Percentiles rank a stretch among this genome's conserved stretches.
Evolutionary conservation across 2,329 filamentous ascomycete species (phyloP).

Genomic region (Tolypocladium capitatum): DNA sequence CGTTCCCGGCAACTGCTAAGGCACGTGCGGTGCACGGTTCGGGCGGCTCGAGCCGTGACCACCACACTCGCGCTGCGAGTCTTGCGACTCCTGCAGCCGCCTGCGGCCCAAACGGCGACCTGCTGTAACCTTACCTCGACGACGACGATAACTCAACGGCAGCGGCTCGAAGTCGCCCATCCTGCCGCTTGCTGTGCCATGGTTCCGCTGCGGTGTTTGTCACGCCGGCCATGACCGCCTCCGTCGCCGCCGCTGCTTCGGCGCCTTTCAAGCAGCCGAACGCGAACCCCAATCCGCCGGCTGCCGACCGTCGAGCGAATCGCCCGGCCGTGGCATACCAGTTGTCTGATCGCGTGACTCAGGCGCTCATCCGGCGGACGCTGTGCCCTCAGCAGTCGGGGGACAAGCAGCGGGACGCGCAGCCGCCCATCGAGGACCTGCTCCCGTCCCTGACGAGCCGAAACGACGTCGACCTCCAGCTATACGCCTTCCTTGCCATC

Average conservation of each 20-base stretch:
- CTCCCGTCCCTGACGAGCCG: conserved; percentile 87
- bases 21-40: conserved; percentile 5
- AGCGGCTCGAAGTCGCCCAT: neutral
- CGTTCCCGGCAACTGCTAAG: too few relatives aligned
- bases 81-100: conserved; percentile 1
- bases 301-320: conserved; percentile 17
- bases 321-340: conserved; percentile 30
- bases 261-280: conserved; percentile 2
- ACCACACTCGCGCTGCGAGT: too few relatives aligned
- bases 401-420: conserved; percentile 37
- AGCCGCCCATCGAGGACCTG: conserved; percentile 59
- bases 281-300: conserved; percentile 9
- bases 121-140: conserved; percentile 8
- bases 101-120: conserved; percentile 8
- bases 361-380: conserved; percentile 66
- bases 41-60: conserved; percentile 13
- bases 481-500: conserved; percentile 85
- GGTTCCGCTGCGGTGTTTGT: conserved; percentile 6
- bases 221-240: conserved; percentile 16
- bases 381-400: conserved; percentile 61
- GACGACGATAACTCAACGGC: neutral
- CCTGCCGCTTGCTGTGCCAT: conserved; percentile 11
- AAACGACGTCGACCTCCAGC: conserved; percentile 82
- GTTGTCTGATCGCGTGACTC: conserved; percentile 66
- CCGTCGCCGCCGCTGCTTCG: conserved; percentile 7